Evolutionary conservation across 2,329 filamentous ascomycete species (phyloP).

Genomic region (Rutstroemia sydowiana): DNA sequence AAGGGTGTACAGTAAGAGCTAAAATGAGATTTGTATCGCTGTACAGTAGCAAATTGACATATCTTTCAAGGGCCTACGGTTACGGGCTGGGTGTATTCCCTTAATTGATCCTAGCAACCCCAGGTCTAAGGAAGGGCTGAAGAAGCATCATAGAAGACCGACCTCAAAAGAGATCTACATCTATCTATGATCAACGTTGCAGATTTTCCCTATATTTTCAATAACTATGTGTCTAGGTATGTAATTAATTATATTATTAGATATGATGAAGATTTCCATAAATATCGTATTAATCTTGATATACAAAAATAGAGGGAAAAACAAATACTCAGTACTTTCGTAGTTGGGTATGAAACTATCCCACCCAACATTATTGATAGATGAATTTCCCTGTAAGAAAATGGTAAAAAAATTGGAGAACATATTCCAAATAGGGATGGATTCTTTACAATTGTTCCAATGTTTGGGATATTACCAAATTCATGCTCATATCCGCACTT

Average conservation of each 20-base stretch:
- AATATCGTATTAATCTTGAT: no score
- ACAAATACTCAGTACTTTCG: no score
- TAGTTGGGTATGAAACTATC: no score
- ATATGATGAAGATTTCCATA: no score
- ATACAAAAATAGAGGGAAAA: no score
- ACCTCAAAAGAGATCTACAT: conserved; percentile 12
- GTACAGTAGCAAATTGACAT: not conserved
- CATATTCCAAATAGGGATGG: not conserved
- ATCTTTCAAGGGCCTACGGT: not conserved
- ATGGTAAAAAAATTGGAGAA: no score
- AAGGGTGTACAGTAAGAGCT: no score
- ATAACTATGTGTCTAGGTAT: not conserved
- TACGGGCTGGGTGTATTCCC: not conserved
- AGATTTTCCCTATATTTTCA: not conserved
- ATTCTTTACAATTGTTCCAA: not conserved
- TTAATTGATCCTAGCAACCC: not conserved
- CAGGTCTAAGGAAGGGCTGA: conserved; percentile 5
- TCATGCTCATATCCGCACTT: conserved; percentile 13
- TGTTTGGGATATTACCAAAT: conserved; percentile 13
- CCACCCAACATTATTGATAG: no score
- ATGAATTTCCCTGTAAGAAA: no score
- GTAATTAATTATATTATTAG: no score
- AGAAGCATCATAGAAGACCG: conserved; percentile 5
- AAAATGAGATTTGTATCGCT: not conserved
- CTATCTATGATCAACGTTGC: conserved; percentile 9